Base-by-base conservation (phyloP, 345 rosid genomes). In the Hypericum perforatum region DNA sequence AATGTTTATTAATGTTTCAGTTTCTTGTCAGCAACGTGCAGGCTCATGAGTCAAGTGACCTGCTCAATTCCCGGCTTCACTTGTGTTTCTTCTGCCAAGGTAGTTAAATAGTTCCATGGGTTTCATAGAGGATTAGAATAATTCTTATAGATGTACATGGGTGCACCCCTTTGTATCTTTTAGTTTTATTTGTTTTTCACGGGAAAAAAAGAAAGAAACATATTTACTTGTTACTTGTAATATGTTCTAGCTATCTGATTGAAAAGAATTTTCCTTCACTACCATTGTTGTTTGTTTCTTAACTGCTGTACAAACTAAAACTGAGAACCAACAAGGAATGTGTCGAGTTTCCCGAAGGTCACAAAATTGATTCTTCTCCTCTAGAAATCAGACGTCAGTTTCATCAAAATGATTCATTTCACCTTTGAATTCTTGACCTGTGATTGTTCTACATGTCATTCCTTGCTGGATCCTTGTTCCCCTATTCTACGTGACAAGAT, bases 61-160 rank as follows among this genome's bases (percentile, higher is more conserved):
- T 88, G 94, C 63, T 77, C 96, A 9, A 77, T 92, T 68, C 98
- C 98, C 2, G 94, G 83, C 59, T 92, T 92, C 66, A 85, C 98
- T 4, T 88, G 96, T 44, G 68, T 88, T 62, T 74, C 96, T 41
- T 59, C 98, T 66, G 86, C 95, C 15, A 88, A 92, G 98, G 98
- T 90, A 57, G 53, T 67, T 68, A 38, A 39, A 43, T 66, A 62
- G 45, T 44, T 55, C 49, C n/a, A 22, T 22, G 32, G 32, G 4
- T 22, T 4, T 22, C 4, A 1, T 22, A 22, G 32, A 22, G 32
- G 32, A 22, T 22, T 1, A 22, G 32, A 22, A 22, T 22, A 22
- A 22, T 1, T 22, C 32, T 22, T 22, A 22, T 22, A 1, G 32
- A 22, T 22, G 32, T 22, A 22, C 32, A 22, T 22, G 32, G 32